phyloP scores from a whole-genome alignment of 2,329 filamentous ascomycete genomes.

The Penicillium sp. region DNA sequence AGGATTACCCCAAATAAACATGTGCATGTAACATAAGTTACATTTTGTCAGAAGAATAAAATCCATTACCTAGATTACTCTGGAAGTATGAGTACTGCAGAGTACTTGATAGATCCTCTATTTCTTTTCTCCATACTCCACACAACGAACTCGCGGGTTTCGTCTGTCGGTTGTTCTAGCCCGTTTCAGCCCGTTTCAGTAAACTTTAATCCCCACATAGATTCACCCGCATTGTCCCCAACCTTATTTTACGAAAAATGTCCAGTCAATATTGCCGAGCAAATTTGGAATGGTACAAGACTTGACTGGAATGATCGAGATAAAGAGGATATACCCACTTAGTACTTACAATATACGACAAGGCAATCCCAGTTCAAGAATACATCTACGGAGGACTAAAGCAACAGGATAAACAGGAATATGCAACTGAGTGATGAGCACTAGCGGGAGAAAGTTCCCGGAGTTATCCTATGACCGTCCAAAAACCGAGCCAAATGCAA shows the following conservation, averaged over 20 bases:
- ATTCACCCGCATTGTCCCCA: not conserved
- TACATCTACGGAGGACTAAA: too few species aligned
- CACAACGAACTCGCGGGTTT: not conserved
- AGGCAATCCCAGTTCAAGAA: too few species aligned
- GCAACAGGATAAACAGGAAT: not conserved
- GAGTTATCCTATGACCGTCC: not conserved
- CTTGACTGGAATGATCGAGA: too few species aligned
- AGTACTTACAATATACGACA: too few species aligned
- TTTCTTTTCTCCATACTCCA: not conserved
- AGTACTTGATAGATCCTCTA: not conserved
- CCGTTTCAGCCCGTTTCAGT: not conserved
- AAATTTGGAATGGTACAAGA: too few species aligned
- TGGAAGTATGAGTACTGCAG: not conserved
- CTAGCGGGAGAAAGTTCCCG: not conserved
- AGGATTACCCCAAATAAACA: constrained; percentile 64
- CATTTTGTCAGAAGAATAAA: not conserved
- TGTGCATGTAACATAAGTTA: not conserved
- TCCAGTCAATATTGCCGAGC: not conserved
- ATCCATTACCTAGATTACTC: not conserved
- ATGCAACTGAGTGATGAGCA: not conserved
- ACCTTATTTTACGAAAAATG: constrained; percentile 10
- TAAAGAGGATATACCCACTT: too few species aligned
- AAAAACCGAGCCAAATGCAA: not conserved
- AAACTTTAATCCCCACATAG: not conserved
- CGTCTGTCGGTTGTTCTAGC: not conserved